Evolutionary conservation across 345 rosid genomes (phyloP), one percentile per base, ranked within the genome.

Genomic region (Gossypium sturtianum): DNA sequence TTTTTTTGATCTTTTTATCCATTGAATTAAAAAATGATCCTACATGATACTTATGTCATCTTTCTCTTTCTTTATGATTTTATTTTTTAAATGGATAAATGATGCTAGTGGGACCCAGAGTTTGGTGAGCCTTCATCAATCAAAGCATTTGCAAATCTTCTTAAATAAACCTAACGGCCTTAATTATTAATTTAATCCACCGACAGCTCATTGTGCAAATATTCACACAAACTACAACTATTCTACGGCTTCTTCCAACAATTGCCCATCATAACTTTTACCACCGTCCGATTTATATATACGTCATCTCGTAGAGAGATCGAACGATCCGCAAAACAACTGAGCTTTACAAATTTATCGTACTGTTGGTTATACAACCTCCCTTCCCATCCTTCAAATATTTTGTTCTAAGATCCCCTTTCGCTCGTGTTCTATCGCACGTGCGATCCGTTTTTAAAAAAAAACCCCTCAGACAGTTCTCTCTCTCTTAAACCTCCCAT

Each of bases 401-500:
- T 63, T 38, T 34, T 61, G 44, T 9, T 38, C 13, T 17, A 13
- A 9, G 9, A 10, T 10, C 2, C 47, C 16, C 41, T 13, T 53
- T 54, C 45, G 8, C 79, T 15, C 54, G 71, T 43, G 77, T 57
- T 27, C 38, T 66, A 58, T 64, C 29, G 68, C 84, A 79, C 80
- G 74, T 70, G 81, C 75, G 13, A 29, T 74, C 77, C 63, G 11
- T 68, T 75, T 71, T 4, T 0, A 0, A 22, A 9, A 20, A 6
- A 19, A 20, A 22, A 47, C 3, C 7, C 58, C 66, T 60, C 80
- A 27, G 57, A 53, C 78, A 47, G 11, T 13, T 66, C 38, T 73
- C 17, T 66, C 45, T 73, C 56, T 23, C 58, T 59, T 47, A 54
- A n/a, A 9, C 59, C 59, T 54, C 23, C n/a, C 6, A 0, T 45